Evolutionary conservation across 345 rosid genomes (phyloP), one percentile per base, ranked within the genome.

Genomic region (Psidium guajava): DNA sequence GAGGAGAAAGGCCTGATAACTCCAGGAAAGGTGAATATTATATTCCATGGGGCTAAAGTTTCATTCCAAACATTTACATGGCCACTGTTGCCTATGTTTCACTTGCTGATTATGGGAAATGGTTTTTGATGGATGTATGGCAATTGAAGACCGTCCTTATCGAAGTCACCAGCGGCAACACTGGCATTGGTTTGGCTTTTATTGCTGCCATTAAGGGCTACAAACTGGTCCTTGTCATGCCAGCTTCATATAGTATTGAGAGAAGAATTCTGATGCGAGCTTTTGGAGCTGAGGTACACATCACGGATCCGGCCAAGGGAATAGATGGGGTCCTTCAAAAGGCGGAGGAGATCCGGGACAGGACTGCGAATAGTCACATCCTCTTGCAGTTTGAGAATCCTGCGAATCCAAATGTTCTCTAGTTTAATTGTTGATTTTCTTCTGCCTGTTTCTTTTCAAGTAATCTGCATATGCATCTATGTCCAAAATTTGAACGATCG

Each of bases 111-210:
- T 64, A 28, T 28, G 75, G 11, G 15, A 61, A 61, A 61, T 61
- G 21, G 75, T 61, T 55, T 84, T 75, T 83, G 52, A 49, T 83
- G 84, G 82, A 74, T 64, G n/a, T 42, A 10, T 74, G 15, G 74
- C 85, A 56, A 54, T 21, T 47, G 15, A 56, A 94, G 96, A 93
- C 94, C 54, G 85, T 91, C 40, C 87, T 90, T 40, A 85, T 92
- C 32, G 97, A 95, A 89, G 83, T 88, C 4, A 96, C 98, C 5
- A 85, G 96, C 77, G 98, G 99, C 21, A 94, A 95, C 89, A 93
- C 96, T 0, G 97, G 98, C 86, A 96, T 95, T 51, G 97, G 95
- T 54, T 55, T 96, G 86, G 98, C 97, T 4, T 91, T 86, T 56
- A 86, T 95, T 44, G 96, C 94, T 12, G 98, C 98, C 57, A 87